These are phyloP conservation scores for Cryptococcus sp. DNA, from an alignment of 1,284 basidiomycete species.

Conservation along the genomic window DNA sequence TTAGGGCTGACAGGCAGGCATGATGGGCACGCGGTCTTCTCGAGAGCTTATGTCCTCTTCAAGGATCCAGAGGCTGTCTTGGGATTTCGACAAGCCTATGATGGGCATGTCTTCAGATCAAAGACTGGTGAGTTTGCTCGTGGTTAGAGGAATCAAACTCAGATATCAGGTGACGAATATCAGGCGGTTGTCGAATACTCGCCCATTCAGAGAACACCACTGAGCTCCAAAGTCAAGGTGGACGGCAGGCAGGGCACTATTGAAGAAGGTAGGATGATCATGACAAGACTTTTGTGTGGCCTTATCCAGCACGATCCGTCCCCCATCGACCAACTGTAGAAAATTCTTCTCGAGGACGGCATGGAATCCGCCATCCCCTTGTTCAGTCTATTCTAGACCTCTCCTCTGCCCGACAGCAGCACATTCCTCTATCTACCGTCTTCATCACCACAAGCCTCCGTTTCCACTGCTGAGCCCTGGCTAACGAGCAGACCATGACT, in stretches of 20 bases:
- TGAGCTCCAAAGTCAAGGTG: constrained; percentile 34
- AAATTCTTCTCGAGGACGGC: too few species aligned
- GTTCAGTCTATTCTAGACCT: too few species aligned
- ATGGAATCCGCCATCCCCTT: not conserved
- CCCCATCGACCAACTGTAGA: too few species aligned
- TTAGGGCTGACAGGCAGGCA: constrained; percentile 18
- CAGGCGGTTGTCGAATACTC: constrained; percentile 90
- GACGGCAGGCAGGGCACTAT: constrained; percentile 45
- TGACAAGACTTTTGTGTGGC: not conserved
- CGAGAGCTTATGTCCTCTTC: constrained; percentile 91
- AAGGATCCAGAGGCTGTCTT: constrained; percentile 66
- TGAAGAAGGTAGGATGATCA: constrained; percentile 33
- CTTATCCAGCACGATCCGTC: too few species aligned
- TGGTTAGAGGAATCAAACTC: constrained; percentile 5
- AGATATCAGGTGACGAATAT: constrained; percentile 68
- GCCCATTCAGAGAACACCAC: constrained; percentile 69
- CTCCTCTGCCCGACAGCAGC: too few species aligned
- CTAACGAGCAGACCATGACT: constrained; percentile 64
- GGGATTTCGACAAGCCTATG: constrained; percentile 75
- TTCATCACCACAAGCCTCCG: too few species aligned
- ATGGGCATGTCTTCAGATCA: constrained; percentile 87
- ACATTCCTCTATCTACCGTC: too few species aligned
- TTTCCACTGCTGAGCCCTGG: too few species aligned
- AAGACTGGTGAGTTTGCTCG: constrained; percentile 64
- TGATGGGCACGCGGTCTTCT: constrained; percentile 73